Evolutionary conservation across 169 alveolate genomes (phyloP).

Genomic region (Plasmodium billcollinsi): DNA sequence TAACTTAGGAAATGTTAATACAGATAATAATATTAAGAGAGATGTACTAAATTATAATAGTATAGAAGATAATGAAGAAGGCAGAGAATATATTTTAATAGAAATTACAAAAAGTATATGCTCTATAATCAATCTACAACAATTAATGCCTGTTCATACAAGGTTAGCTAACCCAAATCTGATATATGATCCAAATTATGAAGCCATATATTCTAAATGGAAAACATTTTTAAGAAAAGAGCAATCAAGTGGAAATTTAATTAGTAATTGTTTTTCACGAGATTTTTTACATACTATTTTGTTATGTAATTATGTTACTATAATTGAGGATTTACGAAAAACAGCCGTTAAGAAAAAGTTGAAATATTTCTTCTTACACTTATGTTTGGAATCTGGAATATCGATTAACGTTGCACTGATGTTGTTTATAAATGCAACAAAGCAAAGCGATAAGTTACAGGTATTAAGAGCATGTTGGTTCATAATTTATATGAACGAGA

Average conservation of each 20-base stretch:
- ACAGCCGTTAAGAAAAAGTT: conserved; percentile 68
- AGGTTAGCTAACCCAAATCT: conserved; percentile 39
- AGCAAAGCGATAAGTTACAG: conserved; percentile 58
- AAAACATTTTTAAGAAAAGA: conserved; percentile 54
- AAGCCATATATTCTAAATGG: conserved; percentile 55
- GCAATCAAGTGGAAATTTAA: conserved; percentile 71
- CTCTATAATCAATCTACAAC: conserved; percentile 59
- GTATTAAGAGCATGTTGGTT: conserved; percentile 3
- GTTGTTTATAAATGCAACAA: conserved; percentile 53
- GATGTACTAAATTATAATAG: neutral
- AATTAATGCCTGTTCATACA: conserved; percentile 17
- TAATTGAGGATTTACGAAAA: conserved; percentile 65
- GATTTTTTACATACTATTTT: conserved; percentile 45
- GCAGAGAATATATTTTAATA: conserved; percentile 21
- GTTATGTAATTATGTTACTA: conserved; percentile 52
- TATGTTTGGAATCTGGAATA: conserved; percentile 55
- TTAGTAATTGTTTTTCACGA: conserved; percentile 61
- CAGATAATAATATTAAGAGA: neutral
- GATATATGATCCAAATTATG: conserved; percentile 66
- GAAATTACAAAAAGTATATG: conserved; percentile 71
- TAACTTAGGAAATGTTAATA: neutral
- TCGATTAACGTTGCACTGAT: conserved; percentile 45
- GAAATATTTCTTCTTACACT: conserved; percentile 49
- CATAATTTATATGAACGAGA: too few relatives aligned
- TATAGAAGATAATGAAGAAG: conserved; percentile 6